These are phyloP conservation scores for Chlorociboria aeruginascens DNA, from an alignment of 495 filamentous ascomycete genomes.

Conservation along the genomic window DNA sequence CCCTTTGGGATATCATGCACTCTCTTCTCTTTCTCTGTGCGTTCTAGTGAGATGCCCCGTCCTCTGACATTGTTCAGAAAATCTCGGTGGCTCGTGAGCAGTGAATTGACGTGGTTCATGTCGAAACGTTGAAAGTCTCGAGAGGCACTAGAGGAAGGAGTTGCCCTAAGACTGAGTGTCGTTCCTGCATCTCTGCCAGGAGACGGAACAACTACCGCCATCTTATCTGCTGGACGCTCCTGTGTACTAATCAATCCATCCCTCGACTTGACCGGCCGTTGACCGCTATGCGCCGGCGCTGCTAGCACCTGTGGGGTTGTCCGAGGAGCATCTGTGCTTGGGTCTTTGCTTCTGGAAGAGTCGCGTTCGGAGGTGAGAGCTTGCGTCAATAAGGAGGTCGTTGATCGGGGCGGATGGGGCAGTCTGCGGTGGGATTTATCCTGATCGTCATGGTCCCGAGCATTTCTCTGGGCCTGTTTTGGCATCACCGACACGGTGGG, in stretches of 20 bases:
- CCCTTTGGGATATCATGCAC: conserved; percentile 19
- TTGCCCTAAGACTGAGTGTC: neutral
- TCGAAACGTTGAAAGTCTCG: conserved; percentile 12
- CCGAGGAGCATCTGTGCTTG: no score
- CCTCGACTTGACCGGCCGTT: no score
- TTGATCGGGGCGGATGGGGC: conserved; percentile 7
- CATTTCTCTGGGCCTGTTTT: conserved; percentile 7
- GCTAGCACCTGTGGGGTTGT: no score
- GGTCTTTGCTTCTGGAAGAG: no score
- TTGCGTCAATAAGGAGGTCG: conserved; percentile 17
- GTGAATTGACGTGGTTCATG: neutral
- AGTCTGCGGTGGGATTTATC: conserved; percentile 5
- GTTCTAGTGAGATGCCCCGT: conserved; percentile 26
- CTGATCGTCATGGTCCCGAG: conserved; percentile 9
- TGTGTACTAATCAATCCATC: no score
- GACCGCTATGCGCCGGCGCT: no score
- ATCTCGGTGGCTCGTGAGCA: conserved; percentile 7
- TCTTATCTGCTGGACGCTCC: neutral
- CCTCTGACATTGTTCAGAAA: conserved; percentile 20
- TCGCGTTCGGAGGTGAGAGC: conserved; percentile 4
- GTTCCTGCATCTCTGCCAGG: neutral
- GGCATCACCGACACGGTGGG: conserved; percentile 14
- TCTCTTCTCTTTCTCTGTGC: conserved; percentile 30
- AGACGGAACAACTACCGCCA: conserved; percentile 3
- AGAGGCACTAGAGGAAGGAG: neutral